These are phyloP conservation scores for Calonectria pauciramosa DNA, from an alignment of 2,329 filamentous ascomycete species.

Conservation along the genomic window DNA sequence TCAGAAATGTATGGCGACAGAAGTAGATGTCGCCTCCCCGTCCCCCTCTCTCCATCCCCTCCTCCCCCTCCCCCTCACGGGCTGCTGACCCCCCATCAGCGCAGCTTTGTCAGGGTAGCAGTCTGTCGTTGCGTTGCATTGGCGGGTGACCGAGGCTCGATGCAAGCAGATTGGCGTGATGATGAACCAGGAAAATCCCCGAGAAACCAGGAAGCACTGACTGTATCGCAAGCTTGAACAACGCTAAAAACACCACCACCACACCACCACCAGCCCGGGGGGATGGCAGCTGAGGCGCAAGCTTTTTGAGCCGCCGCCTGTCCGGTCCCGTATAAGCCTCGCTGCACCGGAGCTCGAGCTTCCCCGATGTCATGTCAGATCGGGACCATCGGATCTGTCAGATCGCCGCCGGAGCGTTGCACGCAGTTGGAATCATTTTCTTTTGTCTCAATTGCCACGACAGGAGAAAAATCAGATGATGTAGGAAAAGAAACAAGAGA, in stretches of 20 bases:
- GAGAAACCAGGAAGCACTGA: neutral
- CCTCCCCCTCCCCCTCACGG: neutral
- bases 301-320: conserved; percentile 7
- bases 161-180: conserved; percentile 16
- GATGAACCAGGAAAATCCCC: conserved; percentile 18
- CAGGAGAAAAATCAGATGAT: neutral
- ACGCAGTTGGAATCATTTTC: neutral
- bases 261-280: neutral
- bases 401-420: conserved; percentile 3
- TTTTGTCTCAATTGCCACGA: neutral
- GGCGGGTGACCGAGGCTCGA: conserved; percentile 5
- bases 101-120: neutral
- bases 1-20: neutral
- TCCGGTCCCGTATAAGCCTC: conserved; percentile 7
- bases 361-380: conserved; percentile 20
- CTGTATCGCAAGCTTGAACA: neutral
- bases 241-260: conserved; percentile 1
- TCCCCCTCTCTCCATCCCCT: neutral
- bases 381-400: conserved; percentile 12
- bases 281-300: conserved; percentile 6
- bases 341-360: neutral
- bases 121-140: conserved; percentile 8
- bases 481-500: neutral
- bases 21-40: conserved; percentile 1
- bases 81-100: neutral